A percentile compares a stretch with the other conserved stretches of the same genome.
Evolutionary conservation across 495 filamentous ascomycete species (phyloP).

Genomic region (Podospora comata): DNA sequence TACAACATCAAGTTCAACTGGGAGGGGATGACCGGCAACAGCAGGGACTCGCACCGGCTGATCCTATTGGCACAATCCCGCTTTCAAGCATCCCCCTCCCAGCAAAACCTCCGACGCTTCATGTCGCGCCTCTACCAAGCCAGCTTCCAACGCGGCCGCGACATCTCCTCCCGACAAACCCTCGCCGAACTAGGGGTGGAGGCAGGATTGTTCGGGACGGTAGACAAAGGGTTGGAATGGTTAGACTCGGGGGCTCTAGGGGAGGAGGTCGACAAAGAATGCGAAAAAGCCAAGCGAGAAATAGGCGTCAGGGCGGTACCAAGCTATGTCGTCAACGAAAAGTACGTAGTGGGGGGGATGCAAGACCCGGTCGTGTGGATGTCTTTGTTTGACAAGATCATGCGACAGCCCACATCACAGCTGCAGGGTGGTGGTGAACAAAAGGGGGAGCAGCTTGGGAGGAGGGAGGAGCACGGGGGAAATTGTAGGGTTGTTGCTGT

Average conservation of each 20-base stretch:
- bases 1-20: slow-evolving; percentile 67
- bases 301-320: slow-evolving; percentile 69
- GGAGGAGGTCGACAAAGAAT: slow-evolving; percentile 23
- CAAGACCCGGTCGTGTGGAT: slow-evolving; percentile 51
- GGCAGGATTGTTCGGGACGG: slow-evolving; percentile 41
- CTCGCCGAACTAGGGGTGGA: slow-evolving; percentile 55
- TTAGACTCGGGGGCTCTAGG: slow-evolving; percentile 48
- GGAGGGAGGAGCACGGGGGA: background rate
- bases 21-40: slow-evolving; percentile 68
- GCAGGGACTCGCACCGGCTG: slow-evolving; percentile 72
- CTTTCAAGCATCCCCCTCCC: background rate
- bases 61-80: slow-evolving; percentile 52
- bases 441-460: background rate
- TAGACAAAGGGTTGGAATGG: slow-evolving; percentile 48
- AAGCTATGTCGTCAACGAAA: slow-evolving; percentile 66
- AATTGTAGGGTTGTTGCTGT: background rate
- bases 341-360: slow-evolving; percentile 65
- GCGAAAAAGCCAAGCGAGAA: background rate
- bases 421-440: background rate
- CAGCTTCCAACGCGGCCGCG: slow-evolving; percentile 70
- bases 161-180: slow-evolving; percentile 63
- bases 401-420: background rate
- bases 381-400: slow-evolving; percentile 43
- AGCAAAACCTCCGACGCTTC: slow-evolving; percentile 45
- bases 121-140: slow-evolving; percentile 58